phyloP scores from a whole-genome alignment of 2,329 filamentous ascomycete species.

The Calonectria henricotiae region DNA sequence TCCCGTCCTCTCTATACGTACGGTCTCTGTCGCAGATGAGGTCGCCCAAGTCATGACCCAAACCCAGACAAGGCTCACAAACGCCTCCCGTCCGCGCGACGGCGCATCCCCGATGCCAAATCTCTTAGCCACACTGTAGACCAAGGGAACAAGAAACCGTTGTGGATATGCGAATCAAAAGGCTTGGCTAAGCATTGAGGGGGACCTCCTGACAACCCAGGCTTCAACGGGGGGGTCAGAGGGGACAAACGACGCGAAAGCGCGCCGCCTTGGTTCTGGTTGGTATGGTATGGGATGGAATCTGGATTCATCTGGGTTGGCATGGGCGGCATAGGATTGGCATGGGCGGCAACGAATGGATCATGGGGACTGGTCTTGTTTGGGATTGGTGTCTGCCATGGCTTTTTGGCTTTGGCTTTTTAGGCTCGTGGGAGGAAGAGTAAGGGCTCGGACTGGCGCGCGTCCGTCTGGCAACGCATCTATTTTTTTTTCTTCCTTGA shows the following conservation, averaged over 20 bases:
- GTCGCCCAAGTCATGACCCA: constrained; percentile 27
- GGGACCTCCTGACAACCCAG: constrained; percentile 18
- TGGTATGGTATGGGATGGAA: constrained; percentile 38
- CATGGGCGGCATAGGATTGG: constrained; percentile 32
- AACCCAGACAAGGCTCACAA: constrained; percentile 23
- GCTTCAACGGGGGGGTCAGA: constrained; percentile 43
- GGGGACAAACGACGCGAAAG: constrained; percentile 44
- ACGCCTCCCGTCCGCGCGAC: constrained; percentile 22
- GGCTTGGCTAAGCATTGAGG: constrained; percentile 16
- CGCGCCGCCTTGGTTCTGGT: constrained; percentile 43
- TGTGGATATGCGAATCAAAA: constrained; percentile 13
- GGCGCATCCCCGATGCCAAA: constrained; percentile 5
- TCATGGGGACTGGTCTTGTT: constrained; percentile 43
- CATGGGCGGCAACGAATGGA: constrained; percentile 43
- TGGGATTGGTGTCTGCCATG: constrained; percentile 36
- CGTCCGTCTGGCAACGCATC: constrained; percentile 28
- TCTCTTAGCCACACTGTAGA: constrained; percentile 8
- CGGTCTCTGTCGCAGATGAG: constrained; percentile 29
- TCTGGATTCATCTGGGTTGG: constrained; percentile 32
- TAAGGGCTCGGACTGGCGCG: constrained; percentile 38
- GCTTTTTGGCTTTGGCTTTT: constrained; percentile 27
- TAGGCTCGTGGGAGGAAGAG: constrained; percentile 34
- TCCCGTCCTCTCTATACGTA: neutral
- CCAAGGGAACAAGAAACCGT: neutral
- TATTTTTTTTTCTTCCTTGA: neutral